Evolutionary conservation across 345 rosid genomes (phyloP), one percentile per base, ranked within the genome.

Genomic region (Gossypium stocksii): DNA sequence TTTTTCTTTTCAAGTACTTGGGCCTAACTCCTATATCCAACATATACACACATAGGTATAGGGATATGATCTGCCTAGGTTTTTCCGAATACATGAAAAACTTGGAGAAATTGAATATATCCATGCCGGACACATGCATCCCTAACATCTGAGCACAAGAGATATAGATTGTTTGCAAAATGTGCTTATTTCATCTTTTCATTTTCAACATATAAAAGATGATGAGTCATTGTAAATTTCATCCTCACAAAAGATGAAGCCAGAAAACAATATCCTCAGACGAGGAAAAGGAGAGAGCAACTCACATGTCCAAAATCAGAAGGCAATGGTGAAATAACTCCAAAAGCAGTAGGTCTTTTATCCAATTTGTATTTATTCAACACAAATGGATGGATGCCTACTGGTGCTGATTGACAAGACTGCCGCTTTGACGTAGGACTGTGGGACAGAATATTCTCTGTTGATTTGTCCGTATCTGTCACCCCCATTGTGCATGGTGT

Each of bases 281-380:
- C 5, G 6, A 38, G 61, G 80, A 70, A 51, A 68, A 61, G 71
- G 73, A 63, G 66, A 81, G 77, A 83, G 77, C 41, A 71, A 80
- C 83, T 76, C 83, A 94, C 97, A 87, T 89, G 85, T 14, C 87
- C 88, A 74, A 94, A 85, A 67, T 85, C 93, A 76, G 81, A 49
- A 1, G 98, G 98, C 77, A 94, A 80, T 53, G 98, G 97, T 34
- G 92, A 90, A 43, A 81, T 69, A 60, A 94, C 82, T 82, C 80
- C 89, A 80, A 94, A 89, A 63, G 93, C 69, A 38, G 92, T 87
- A 27, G 98, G 86, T 38, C 93, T 95, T 82, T 89, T 89, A 80
- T 94, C 98, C 80, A 92, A 76, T 79, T 88, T 92, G 87, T 85
- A 89, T 86, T 87, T 86, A 84, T 87, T 92, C 52, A 66, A 56